Conservation (phyloP, 176 grass and related monocot species). For the Phyllostachys edulis region DNA sequence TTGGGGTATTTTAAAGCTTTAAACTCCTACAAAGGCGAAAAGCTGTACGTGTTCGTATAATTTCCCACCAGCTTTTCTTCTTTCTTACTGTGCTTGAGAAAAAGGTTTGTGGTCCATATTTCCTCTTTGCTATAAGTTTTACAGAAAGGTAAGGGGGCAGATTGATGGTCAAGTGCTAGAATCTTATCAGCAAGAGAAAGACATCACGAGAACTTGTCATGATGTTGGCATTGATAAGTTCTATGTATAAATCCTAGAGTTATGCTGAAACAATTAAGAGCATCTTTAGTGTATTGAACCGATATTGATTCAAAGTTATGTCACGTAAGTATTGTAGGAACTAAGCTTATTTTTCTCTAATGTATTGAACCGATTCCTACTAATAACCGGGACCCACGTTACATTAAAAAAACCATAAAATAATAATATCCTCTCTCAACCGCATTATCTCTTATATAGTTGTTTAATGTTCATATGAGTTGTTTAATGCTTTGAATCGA, state of each 20-base stretch:
- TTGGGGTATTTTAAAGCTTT: constrained; percentile 35
- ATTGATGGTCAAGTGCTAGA: constrained; percentile 24
- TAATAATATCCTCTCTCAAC: too few species aligned
- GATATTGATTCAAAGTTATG: too few species aligned
- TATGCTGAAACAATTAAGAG: background rate
- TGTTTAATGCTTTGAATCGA: too few species aligned
- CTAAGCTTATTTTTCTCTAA: too few species aligned
- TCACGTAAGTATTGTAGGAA: too few species aligned
- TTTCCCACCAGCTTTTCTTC: constrained; percentile 18
- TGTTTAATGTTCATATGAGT: too few species aligned
- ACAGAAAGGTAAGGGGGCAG: constrained; percentile 33
- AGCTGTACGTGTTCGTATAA: constrained; percentile 27
- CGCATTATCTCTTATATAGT: too few species aligned
- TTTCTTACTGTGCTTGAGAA: constrained; percentile 7
- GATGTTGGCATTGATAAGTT: constrained; percentile 28
- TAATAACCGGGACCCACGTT: too few species aligned
- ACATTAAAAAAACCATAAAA: too few species aligned
- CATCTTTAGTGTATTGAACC: too few species aligned
- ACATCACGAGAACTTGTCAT: constrained; percentile 38
- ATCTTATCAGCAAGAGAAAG: constrained; percentile 22
- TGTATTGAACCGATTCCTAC: too few species aligned
- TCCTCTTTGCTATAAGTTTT: background rate
- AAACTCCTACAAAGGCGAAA: constrained; percentile 45
- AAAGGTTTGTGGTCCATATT: constrained; percentile 44
- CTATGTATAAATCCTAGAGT: background rate